A percentile compares a stretch with the other conserved stretches of the same genome.
phyloP scores from a whole-genome alignment of 768 basidiomycete genomes.

The Chalciporus pseudorubinellus region DNA sequence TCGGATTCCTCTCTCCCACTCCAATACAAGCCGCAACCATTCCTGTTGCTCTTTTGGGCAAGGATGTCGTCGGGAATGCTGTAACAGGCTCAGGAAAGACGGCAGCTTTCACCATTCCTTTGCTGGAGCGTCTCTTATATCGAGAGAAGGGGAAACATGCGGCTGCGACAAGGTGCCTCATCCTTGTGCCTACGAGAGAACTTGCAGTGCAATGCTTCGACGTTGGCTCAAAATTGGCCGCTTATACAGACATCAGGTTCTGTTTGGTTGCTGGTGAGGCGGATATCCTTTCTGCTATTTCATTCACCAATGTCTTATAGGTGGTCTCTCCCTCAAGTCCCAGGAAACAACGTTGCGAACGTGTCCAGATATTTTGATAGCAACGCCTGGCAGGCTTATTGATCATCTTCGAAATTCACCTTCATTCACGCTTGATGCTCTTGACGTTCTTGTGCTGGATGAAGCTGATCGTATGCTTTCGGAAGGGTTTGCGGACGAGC shows the following conservation, averaged over 20 bases:
- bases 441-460: constrained; percentile 93
- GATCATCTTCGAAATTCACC: constrained; percentile 97
- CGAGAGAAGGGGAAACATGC: constrained; percentile 86
- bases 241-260: constrained; percentile 86
- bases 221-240: constrained; percentile 80
- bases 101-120: constrained; percentile 93
- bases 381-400: constrained; percentile 95
- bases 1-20: constrained; percentile 82
- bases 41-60: constrained; percentile 89
- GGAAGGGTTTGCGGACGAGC: constrained; percentile 93
- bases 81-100: constrained; percentile 99
- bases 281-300: constrained; percentile 7
- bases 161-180: constrained; percentile 83
- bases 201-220: constrained; percentile 95
- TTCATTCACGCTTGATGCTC: constrained; percentile 85
- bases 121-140: constrained; percentile 89
- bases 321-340: constrained; percentile 89
- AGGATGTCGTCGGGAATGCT: constrained; percentile 94
- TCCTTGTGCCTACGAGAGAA: constrained; percentile 94
- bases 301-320: constrained; percentile 36
- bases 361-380: constrained; percentile 91
- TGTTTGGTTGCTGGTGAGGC: constrained; percentile 86
- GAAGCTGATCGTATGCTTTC: constrained; percentile 98
- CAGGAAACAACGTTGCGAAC: constrained; percentile 85
- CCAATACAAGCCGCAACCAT: constrained; percentile 95